These are phyloP conservation scores for Mycena vulgaris DNA, from an alignment of 768 basidiomycete species.

Conservation along the genomic window DNA sequence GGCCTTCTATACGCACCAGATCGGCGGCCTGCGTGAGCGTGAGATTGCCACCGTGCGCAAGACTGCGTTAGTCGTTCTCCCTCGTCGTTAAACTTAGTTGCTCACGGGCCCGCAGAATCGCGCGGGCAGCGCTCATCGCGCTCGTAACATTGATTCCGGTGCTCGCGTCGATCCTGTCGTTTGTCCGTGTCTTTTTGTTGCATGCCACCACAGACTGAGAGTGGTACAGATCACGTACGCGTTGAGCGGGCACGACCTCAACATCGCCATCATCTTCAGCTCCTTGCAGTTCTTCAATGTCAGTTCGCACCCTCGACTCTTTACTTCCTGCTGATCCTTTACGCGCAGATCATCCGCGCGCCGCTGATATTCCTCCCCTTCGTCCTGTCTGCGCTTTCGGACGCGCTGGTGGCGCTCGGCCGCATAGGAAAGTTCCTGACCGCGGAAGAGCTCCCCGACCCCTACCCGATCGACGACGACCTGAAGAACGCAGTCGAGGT, in stretches of 20 bases:
- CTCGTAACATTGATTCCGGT: constrained; percentile 55
- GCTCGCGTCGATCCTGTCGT: constrained; percentile 56
- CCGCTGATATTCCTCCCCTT: constrained; percentile 73
- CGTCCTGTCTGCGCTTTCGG: constrained; percentile 62
- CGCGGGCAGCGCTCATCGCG: constrained; percentile 42
- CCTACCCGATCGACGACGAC: constrained; percentile 60
- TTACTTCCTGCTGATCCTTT: neutral
- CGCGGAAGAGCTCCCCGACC: constrained; percentile 68
- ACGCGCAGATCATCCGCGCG: constrained; percentile 68
- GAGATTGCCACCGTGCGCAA: constrained; percentile 59
- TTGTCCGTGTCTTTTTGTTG: constrained; percentile 45
- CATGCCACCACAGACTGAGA: constrained; percentile 37
- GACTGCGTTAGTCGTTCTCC: constrained; percentile 4
- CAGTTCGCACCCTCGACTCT: constrained; percentile 24
- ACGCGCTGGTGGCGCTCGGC: constrained; percentile 65
- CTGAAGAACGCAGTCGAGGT: constrained; percentile 59
- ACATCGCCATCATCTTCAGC: constrained; percentile 61
- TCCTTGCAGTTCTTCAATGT: constrained; percentile 63
- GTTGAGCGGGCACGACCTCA: constrained; percentile 58
- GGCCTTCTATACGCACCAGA: constrained; percentile 61
- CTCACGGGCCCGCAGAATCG: constrained; percentile 33
- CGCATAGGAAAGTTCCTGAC: constrained; percentile 65
- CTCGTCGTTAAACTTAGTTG: neutral
- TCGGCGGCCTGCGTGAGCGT: constrained; percentile 54
- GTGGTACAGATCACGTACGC: constrained; percentile 58